These are phyloP conservation scores for Debaryomyces castellii DNA, from an alignment of 805 yeast genomes.

Conservation along the genomic window DNA sequence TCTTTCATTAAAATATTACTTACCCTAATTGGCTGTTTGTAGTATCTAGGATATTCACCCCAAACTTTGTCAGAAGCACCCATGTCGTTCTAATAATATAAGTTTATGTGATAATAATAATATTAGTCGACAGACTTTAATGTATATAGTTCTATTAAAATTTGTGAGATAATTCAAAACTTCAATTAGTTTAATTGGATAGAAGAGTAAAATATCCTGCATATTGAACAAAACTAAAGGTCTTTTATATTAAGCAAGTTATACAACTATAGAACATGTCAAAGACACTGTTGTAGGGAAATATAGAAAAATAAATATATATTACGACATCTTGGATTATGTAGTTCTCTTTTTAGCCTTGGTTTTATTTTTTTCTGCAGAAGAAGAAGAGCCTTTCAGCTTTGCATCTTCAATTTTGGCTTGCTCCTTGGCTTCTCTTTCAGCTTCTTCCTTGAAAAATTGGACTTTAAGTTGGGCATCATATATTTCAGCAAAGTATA, in stretches of 20 bases:
- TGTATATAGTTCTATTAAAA: not conserved
- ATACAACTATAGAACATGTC: not conserved
- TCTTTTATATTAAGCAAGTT: not conserved
- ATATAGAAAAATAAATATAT: not conserved
- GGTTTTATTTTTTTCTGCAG: constrained; percentile 10
- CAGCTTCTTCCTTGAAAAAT: constrained; percentile 30
- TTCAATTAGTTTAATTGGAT: constrained; percentile 10
- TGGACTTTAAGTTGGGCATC: constrained; percentile 33
- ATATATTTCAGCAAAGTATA: constrained; percentile 81
- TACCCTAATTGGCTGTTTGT: constrained; percentile 63
- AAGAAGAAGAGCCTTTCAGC: constrained; percentile 5
- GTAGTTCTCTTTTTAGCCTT: constrained; percentile 13
- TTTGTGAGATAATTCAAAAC: constrained; percentile 6
- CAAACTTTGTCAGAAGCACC: constrained; percentile 38
- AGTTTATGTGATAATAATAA: not conserved
- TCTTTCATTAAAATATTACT: constrained; percentile 29
- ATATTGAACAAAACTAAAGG: constrained; percentile 2
- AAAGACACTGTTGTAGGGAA: not conserved
- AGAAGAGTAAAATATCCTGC: not conserved
- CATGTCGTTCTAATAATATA: constrained; percentile 2
- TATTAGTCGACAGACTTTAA: not conserved
- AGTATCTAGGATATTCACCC: constrained; percentile 57
- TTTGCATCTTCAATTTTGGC: constrained; percentile 6
- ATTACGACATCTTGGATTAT: not conserved
- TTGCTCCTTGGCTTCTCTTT: constrained; percentile 12